phyloP scores from a whole-genome alignment of 2,329 filamentous ascomycete species.

The Fusarium denticulatum region DNA sequence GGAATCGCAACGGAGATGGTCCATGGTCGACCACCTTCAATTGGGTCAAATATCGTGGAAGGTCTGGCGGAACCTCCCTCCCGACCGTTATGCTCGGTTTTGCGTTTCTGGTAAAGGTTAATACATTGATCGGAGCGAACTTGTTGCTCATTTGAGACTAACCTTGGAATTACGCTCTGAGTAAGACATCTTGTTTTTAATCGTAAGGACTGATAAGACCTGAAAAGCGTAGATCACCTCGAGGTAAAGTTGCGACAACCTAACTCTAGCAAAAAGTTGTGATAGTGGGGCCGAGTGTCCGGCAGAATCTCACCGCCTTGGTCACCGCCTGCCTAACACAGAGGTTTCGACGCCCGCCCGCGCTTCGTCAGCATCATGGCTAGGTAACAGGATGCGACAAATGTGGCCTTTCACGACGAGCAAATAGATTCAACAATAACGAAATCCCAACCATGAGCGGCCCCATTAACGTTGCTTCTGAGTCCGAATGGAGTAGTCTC shows the following conservation, averaged over 20 bases:
- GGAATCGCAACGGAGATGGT: conserved; percentile 83
- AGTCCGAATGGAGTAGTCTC: conserved; percentile 76
- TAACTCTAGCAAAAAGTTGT: conserved; percentile 35
- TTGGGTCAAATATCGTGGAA: conserved; percentile 73
- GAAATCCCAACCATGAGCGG: conserved; percentile 53
- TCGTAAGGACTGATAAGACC: neutral
- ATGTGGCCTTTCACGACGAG: conserved; percentile 36
- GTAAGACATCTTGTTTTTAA: conserved; percentile 44
- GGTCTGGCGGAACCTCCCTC: conserved; percentile 68
- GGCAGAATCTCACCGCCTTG: conserved; percentile 42
- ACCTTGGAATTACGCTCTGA: conserved; percentile 49
- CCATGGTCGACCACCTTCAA: conserved; percentile 70
- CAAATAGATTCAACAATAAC: conserved; percentile 7
- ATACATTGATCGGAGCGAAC: neutral
- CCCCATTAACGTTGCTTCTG: conserved; percentile 69
- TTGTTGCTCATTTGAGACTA: neutral
- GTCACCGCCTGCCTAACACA: conserved; percentile 38
- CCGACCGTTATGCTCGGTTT: conserved; percentile 54
- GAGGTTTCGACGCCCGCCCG: neutral
- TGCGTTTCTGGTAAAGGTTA: conserved; percentile 58
- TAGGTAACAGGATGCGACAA: conserved; percentile 30
- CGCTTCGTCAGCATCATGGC: conserved; percentile 34
- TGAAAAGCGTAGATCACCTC: neutral
- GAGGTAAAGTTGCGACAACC: neutral
- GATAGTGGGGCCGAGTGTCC: conserved; percentile 32